Percentiles rank a stretch among this genome's conserved stretches.
Evolutionary conservation across 352 stramenopile species (phyloP).

Genomic region (Pythium volutum): DNA sequence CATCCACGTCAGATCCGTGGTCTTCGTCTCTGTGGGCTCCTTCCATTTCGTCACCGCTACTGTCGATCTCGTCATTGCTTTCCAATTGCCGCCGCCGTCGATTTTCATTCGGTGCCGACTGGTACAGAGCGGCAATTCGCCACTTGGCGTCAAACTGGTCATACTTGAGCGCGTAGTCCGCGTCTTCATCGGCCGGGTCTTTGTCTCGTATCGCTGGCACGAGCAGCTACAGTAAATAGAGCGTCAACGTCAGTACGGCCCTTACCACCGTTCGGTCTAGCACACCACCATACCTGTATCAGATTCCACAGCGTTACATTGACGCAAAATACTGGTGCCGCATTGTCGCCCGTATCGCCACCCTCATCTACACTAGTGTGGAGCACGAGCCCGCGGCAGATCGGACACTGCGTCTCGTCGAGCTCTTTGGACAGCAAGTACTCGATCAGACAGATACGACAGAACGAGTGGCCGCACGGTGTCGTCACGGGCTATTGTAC

Average conservation of each 20-base stretch:
- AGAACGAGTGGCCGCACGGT: slow-evolving; percentile 31
- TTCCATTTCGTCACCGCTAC: slow-evolving; percentile 19
- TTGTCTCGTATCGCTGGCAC: slow-evolving; percentile 27
- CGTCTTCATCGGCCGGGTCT: slow-evolving; percentile 39
- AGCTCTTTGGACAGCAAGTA: slow-evolving; percentile 25
- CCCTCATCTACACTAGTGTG: neutral
- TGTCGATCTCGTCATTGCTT: slow-evolving; percentile 12
- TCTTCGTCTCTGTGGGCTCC: neutral
- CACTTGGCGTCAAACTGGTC: slow-evolving; percentile 55
- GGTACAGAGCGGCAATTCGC: slow-evolving; percentile 43
- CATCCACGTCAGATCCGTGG: slow-evolving; percentile 8
- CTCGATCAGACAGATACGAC: slow-evolving; percentile 28
- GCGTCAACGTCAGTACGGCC: neutral
- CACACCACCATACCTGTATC: slow-evolving; percentile 41
- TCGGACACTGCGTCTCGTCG: slow-evolving; percentile 26
- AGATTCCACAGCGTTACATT: slow-evolving; percentile 78
- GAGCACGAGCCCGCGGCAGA: slow-evolving; percentile 25
- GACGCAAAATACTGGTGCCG: slow-evolving; percentile 36
- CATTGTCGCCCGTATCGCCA: neutral
- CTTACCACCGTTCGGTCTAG: neutral
- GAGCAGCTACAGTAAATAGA: slow-evolving; percentile 30
- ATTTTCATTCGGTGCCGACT: slow-evolving; percentile 12
- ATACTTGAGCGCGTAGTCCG: slow-evolving; percentile 43
- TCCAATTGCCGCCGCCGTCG: slow-evolving; percentile 18
- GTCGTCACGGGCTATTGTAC: slow-evolving; percentile 22